phyloP scores from a whole-genome alignment of 139 green algal genomes.

The Monoraphidium neglectum region DNA sequence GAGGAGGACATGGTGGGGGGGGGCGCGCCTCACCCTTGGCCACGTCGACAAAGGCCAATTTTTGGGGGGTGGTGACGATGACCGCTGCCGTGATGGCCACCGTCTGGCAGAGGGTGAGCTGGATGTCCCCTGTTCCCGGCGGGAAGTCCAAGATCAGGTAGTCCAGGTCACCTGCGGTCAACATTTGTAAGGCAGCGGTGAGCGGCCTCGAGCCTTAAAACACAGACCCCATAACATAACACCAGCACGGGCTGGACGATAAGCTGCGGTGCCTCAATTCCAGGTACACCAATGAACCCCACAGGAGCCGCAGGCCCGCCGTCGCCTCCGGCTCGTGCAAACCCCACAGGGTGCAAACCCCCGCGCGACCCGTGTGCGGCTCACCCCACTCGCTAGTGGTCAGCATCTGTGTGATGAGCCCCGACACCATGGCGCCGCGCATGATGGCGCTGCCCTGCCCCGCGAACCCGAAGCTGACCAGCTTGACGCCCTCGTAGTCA shows the following conservation, averaged over 20 bases:
- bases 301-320: too few relatives aligned
- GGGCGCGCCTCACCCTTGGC: too few relatives aligned
- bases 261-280: too few relatives aligned
- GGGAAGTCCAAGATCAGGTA: slow-evolving; percentile 99
- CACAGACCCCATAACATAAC: too few relatives aligned
- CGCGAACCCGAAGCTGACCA: slow-evolving; percentile 97
- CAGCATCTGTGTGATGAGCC: slow-evolving; percentile 95
- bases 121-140: slow-evolving; percentile 98
- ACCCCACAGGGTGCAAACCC: too few relatives aligned
- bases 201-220: too few relatives aligned
- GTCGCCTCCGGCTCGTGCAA: too few relatives aligned
- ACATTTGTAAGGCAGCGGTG: too few relatives aligned
- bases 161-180: slow-evolving; percentile 84
- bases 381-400: slow-evolving; percentile 88
- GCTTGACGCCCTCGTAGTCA: slow-evolving; percentile 95
- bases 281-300: too few relatives aligned
- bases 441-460: slow-evolving; percentile 98
- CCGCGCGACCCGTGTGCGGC: too few relatives aligned
- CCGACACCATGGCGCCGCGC: slow-evolving; percentile 96
- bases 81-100: slow-evolving; percentile 94
- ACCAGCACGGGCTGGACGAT: too few relatives aligned
- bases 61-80: slow-evolving; percentile 98
- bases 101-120: slow-evolving; percentile 96
- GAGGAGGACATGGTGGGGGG: too few relatives aligned
- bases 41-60: slow-evolving; percentile 98